Evolutionary conservation across 192 early-diverging fungal genomes (phyloP).

Genomic region (Dissophora globulifera): DNA sequence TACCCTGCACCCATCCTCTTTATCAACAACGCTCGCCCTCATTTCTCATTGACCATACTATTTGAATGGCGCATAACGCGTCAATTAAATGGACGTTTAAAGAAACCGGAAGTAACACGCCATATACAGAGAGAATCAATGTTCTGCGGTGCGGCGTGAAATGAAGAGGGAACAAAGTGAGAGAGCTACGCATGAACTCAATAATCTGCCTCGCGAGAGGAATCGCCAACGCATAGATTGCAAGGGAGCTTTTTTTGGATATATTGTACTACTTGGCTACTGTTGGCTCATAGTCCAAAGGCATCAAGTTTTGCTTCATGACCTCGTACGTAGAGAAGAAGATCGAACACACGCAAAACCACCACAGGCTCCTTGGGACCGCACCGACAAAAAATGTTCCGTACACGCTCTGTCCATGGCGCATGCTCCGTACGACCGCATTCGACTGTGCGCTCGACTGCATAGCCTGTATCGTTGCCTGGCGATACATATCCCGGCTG

Average conservation of each 20-base stretch:
- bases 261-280: background rate
- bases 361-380: constrained; percentile 72
- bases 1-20: too few relatives aligned
- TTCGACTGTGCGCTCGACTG: constrained; percentile 25
- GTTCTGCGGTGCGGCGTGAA: background rate
- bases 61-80: too few relatives aligned
- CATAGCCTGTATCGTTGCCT: constrained; percentile 18
- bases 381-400: constrained; percentile 71
- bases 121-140: too few relatives aligned
- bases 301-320: constrained; percentile 55
- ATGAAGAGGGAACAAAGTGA: background rate
- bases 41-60: too few relatives aligned
- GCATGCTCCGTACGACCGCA: constrained; percentile 14
- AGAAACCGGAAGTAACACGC: too few relatives aligned
- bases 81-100: too few relatives aligned
- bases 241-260: constrained; percentile 2
- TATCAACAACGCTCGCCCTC: too few relatives aligned
- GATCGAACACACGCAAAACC: constrained; percentile 82
- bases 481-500: constrained; percentile 40
- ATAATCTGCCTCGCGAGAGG: background rate
- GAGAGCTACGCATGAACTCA: background rate
- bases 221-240: background rate
- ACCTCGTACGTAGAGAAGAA: constrained; percentile 81
- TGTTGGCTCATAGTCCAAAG: constrained; percentile 36
- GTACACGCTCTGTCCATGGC: constrained; percentile 42